Base-by-base conservation (phyloP, 768 basidiomycete species). In the Podaxis rugospora region DNA sequence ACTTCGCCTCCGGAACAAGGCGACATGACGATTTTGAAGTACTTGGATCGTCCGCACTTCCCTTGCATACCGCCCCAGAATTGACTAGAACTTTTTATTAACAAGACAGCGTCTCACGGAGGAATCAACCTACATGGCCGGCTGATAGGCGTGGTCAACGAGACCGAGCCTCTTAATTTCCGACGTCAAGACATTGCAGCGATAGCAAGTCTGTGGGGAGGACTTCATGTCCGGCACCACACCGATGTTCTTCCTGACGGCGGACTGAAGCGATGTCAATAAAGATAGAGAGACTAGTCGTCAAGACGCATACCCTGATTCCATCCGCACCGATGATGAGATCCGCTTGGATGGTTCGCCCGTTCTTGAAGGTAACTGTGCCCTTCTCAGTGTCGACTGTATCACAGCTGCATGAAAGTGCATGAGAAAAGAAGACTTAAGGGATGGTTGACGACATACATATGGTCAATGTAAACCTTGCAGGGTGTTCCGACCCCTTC, bases 1-100 rank as follows among this genome's bases (percentile, higher is more conserved):
- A 72, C 67, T 32, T 74, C 70, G 37, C 67, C 69, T 6, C 62
- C 67, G 21, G 70, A 64, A 54, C 71, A 72, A 7, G 72, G 70
- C 7, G 68, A 67, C 72, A 74, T 74, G 46, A 74, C 71, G 39
- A 74, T 71, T 62, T 74, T 74, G 64, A 71, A 74, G 57, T 72
- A 74, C 61, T 72, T 71, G 46, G 69, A 69, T 4, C 69, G 67
- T 0, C 72, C 71, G 44, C 70, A 69, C 51, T 67, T 65, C 6
- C 68, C 70, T 27, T 57, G 53, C 21, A 69, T 64, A 2, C 72
- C 72, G 49, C 72, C 72, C 72, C 72, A 74, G 62, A 70, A 72
- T 59, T 74, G 72, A 52, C 71, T 72, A 53, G 2, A 55, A 5
- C 27, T 52, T 16, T 53, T 36, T 5, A 28, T 39, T 35, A 25